These are phyloP conservation scores for Helichrysum umbraculigerum DNA, from an alignment of 129 eudicot genomes.

Conservation along the genomic window DNA sequence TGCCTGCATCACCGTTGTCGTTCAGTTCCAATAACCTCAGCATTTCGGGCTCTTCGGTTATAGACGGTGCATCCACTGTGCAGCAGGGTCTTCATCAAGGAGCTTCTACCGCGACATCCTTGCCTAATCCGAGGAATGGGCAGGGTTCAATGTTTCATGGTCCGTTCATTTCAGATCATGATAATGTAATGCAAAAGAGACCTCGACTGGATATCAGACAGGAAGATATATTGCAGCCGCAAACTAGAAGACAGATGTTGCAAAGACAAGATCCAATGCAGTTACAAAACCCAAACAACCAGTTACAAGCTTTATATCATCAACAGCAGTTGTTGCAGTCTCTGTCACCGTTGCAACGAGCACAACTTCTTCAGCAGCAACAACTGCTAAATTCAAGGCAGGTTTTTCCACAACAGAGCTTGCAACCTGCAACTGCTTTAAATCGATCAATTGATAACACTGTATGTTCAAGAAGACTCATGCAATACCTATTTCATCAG, in stretches of 20 bases:
- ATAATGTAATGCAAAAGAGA: slow-evolving; percentile 57
- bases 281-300: slow-evolving; percentile 57
- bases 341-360: slow-evolving; percentile 67
- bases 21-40: slow-evolving; percentile 72
- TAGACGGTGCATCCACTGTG: slow-evolving; percentile 56
- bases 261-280: slow-evolving; percentile 68
- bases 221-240: slow-evolving; percentile 70
- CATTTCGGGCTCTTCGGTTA: slow-evolving; percentile 68
- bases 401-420: slow-evolving; percentile 58
- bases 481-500: slow-evolving; percentile 83
- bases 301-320: slow-evolving; percentile 52
- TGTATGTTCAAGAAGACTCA: slow-evolving; percentile 66
- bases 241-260: slow-evolving; percentile 61
- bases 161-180: slow-evolving; percentile 55
- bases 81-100: slow-evolving; percentile 63
- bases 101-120: slow-evolving; percentile 64
- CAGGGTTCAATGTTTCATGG: slow-evolving; percentile 51
- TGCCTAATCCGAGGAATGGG: slow-evolving; percentile 53
- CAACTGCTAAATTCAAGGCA: slow-evolving; percentile 58
- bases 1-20: slow-evolving; percentile 86
- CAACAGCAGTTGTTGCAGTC: slow-evolving; percentile 74
- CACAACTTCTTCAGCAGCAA: slow-evolving; percentile 56
- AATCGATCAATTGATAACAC: slow-evolving; percentile 67
- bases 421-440: slow-evolving; percentile 31
- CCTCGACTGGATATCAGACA: slow-evolving; percentile 71